These are phyloP conservation scores for Withania somnifera DNA, from an alignment of 305 asterid genomes.

Conservation along the genomic window DNA sequence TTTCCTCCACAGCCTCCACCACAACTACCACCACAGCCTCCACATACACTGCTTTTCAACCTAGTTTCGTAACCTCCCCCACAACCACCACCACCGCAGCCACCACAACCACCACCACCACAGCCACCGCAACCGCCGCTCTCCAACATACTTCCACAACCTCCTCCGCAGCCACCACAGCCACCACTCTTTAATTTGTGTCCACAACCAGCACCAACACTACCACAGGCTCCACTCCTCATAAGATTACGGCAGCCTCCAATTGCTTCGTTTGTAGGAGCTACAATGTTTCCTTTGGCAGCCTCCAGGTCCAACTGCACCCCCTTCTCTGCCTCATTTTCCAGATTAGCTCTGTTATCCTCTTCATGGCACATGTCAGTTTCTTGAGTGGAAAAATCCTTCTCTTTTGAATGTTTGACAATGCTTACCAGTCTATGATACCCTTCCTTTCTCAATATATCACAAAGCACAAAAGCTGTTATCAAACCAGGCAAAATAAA, in stretches of 20 bases:
- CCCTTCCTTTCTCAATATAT: conserved; percentile 48
- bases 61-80: conserved; percentile 5
- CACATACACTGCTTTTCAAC: background rate
- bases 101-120: background rate
- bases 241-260: background rate
- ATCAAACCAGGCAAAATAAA: conserved; percentile 45
- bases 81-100: background rate
- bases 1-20: background rate
- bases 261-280: conserved; percentile 23
- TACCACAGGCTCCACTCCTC: background rate
- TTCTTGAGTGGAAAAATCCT: conserved; percentile 12
- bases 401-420: conserved; percentile 15
- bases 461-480: conserved; percentile 48
- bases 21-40: background rate
- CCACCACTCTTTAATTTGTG: background rate
- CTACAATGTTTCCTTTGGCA: conserved; percentile 17
- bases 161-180: background rate
- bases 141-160: conserved; percentile 3
- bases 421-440: conserved; percentile 20
- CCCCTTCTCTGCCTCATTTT: conserved; percentile 1
- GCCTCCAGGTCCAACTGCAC: conserved; percentile 7
- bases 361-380: conserved; percentile 14
- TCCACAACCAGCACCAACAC: background rate
- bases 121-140: background rate
- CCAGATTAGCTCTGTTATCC: conserved; percentile 5